These are phyloP conservation scores for Bruguiera parviflora DNA, from an alignment of 345 rosid species.

Conservation along the genomic window DNA sequence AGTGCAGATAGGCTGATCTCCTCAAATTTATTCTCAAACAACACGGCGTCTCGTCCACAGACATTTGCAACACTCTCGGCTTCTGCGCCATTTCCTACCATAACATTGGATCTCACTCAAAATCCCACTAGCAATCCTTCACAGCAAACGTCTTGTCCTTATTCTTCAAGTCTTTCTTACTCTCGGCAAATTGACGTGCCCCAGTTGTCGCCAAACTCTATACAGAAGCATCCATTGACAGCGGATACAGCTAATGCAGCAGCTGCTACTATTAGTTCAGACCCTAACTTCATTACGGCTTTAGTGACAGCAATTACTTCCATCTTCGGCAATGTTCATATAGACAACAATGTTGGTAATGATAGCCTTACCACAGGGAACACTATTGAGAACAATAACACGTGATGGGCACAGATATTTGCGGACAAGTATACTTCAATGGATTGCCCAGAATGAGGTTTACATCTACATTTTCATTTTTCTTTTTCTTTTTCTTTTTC, in stretches of 20 bases:
- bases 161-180: conserved; percentile 1
- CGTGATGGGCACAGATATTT: not conserved
- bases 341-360: not conserved
- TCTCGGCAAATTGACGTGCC: not conserved
- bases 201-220: not conserved
- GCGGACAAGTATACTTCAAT: not conserved
- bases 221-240: not conserved
- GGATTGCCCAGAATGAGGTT: not conserved
- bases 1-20: conserved; percentile 9
- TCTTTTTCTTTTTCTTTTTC: too few species aligned
- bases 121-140: not conserved
- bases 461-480: too few species aligned
- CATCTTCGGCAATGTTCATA: conserved; percentile 3
- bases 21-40: conserved; percentile 11
- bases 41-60: conserved; percentile 10
- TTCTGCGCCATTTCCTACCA: conserved; percentile 36
- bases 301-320: conserved; percentile 16
- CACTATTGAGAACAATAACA: not conserved
- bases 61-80: conserved; percentile 27
- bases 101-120: conserved; percentile 32
- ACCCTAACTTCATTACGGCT: conserved; percentile 18
- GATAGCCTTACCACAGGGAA: not conserved
- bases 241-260: conserved; percentile 1
- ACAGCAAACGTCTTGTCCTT: not conserved
- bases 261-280: not conserved